Evolutionary conservation across 2,329 filamentous ascomycete species (phyloP), one percentile per base, ranked within the genome.

Genomic region (Delphinella strobiligena): DNA sequence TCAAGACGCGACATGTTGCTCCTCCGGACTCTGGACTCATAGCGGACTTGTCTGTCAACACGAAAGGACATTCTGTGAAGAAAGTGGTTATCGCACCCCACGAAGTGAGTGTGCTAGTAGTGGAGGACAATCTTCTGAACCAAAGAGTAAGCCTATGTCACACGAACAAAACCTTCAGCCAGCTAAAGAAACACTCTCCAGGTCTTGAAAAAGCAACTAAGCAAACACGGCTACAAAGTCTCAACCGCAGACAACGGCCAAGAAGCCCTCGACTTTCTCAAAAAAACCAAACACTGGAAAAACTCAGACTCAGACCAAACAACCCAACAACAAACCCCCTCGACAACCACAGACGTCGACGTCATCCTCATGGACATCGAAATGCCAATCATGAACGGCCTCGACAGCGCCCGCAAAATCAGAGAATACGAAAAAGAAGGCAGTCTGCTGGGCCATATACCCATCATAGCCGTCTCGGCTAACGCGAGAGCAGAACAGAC

Each of bases 311-410:
- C 16, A 36, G 11, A 9, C 12, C 29, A 29, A 19, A n/a, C n/a
- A n/a, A n/a, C n/a, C n/a, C n/a, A n/a, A n/a, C 45, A 9, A 35
- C 32, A 10, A 24, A 36, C 11, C 40, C n/a, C n/a, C n/a, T n/a
- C 15, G 9, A 31, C 10, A 17, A 19, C 29, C 5, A 40, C 38
- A 12, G 19, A 38, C 11, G 11, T 37, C 15, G 30, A 31, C 4
- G 53, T 86, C 34, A 78, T 88, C 10, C 59, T 88, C 16, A 34
- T 88, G 82, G 82, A 88, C 53, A 67, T 86, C 34, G 82, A 86
- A 52, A 87, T 87, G 82, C 82, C 82, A 1, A 70, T 86, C 31
- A 86, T 87, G 82, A 80, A 88, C 51, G 83, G 83, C 29, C 73
- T 83, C 56, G 80, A 79, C 2, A 85, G 82, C 46, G 76, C 82